A percentile compares a stretch with the other conserved stretches of the same genome.
These are phyloP conservation scores for Trichosporon faecale DNA, from an alignment of 1,284 basidiomycete species.

Conservation along the genomic window DNA sequence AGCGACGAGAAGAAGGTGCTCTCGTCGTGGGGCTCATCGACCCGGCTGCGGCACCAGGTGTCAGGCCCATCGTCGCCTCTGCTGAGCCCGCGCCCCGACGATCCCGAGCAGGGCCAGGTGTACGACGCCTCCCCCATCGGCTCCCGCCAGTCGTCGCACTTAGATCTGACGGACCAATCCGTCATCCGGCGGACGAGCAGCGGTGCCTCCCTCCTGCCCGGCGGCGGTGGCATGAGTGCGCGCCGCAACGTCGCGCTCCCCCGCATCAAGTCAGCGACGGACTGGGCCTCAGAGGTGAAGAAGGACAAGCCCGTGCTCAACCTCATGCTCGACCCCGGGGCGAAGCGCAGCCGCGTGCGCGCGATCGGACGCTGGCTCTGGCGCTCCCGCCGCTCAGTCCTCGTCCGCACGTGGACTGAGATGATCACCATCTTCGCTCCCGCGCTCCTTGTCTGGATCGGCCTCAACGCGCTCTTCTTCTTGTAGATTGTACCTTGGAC, in stretches of 20 bases:
- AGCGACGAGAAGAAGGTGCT: constrained; percentile 30
- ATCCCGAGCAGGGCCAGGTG: not conserved
- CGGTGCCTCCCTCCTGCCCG: not conserved
- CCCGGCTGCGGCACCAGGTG: constrained; percentile 30
- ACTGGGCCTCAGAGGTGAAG: constrained; percentile 45
- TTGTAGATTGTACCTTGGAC: not conserved
- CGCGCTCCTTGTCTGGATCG: constrained; percentile 44
- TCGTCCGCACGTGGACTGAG: constrained; percentile 41
- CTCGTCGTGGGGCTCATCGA: constrained; percentile 41
- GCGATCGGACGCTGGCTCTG: constrained; percentile 33
- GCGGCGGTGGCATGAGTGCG: constrained; percentile 15
- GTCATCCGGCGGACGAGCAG: not conserved
- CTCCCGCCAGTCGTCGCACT: constrained; percentile 39
- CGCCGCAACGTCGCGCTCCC: constrained; percentile 33
- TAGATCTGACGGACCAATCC: constrained; percentile 10
- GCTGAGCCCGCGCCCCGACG: constrained; percentile 15
- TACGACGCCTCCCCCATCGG: not conserved
- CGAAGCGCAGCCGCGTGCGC: constrained; percentile 4
- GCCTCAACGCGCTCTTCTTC: constrained; percentile 39
- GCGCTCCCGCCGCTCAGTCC: constrained; percentile 44
- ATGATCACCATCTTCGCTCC: constrained; percentile 40
- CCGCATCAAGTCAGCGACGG: constrained; percentile 35
- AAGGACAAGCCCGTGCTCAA: constrained; percentile 43
- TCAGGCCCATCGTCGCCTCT: constrained; percentile 25
- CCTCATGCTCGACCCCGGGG: constrained; percentile 28